Evolutionary conservation across 306 rosid species (phyloP).

Genomic region (Adenanthera pavonina): DNA sequence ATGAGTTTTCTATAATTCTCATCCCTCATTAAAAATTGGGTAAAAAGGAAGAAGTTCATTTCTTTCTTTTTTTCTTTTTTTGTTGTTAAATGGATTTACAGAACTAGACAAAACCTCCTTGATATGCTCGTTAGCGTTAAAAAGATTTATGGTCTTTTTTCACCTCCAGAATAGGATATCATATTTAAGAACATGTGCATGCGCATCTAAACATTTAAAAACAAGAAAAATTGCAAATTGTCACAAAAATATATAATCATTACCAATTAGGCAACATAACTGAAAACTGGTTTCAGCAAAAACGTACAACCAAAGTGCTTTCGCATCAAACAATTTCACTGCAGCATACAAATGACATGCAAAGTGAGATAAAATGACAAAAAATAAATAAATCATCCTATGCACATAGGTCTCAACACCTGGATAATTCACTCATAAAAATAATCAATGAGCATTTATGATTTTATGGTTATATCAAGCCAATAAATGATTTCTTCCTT

Average conservation of each 20-base stretch:
- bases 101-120: too few relatives aligned
- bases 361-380: conserved; percentile 21
- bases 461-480: neutral
- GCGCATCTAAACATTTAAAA: too few relatives aligned
- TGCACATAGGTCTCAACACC: conserved; percentile 14
- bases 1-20: conserved; percentile 6
- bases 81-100: too few relatives aligned
- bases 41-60: neutral
- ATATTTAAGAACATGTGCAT: neutral
- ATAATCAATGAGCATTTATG: neutral
- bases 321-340: neutral
- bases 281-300: neutral
- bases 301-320: neutral
- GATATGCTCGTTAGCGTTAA: too few relatives aligned
- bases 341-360: conserved; percentile 15
- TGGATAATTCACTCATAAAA: neutral
- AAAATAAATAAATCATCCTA: neutral
- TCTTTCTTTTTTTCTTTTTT: too few relatives aligned
- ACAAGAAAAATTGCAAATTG: neutral
- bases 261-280: conserved; percentile 7
- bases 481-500: neutral
- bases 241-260: neutral
- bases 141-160: too few relatives aligned
- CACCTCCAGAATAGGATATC: neutral
- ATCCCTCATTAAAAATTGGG: neutral